Conservation (phyloP, 371 early-diverging fungal species). For the Mortierella sp. region DNA sequence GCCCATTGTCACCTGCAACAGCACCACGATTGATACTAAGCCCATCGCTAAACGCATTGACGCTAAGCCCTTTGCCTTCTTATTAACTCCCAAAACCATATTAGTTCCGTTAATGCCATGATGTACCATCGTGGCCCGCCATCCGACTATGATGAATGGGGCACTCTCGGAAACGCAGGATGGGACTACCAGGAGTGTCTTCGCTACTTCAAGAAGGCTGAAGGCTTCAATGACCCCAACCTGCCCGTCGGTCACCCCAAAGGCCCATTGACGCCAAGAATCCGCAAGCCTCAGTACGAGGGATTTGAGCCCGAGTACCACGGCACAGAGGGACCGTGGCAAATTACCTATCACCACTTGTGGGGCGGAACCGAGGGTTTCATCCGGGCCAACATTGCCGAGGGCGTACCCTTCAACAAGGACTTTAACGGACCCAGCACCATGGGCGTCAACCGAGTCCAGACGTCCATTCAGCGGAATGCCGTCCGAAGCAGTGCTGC, state of each 20-base stretch:
- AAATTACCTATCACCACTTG: constrained; percentile 41
- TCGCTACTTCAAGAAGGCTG: constrained; percentile 50
- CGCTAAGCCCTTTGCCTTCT: no score
- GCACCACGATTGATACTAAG: background rate
- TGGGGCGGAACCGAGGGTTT: constrained; percentile 24
- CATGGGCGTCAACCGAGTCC: constrained; percentile 41
- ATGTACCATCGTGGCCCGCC: constrained; percentile 56
- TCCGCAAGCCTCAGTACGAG: constrained; percentile 33
- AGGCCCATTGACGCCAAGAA: constrained; percentile 32
- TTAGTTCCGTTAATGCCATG: constrained; percentile 52
- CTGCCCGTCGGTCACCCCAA: constrained; percentile 38
- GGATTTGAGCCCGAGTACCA: constrained; percentile 46
- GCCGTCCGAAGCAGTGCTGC: constrained; percentile 48
- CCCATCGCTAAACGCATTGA: no score
- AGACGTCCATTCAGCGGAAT: constrained; percentile 49
- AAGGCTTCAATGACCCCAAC: constrained; percentile 37
- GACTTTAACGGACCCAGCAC: constrained; percentile 45
- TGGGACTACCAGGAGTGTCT: constrained; percentile 51
- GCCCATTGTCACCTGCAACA: background rate
- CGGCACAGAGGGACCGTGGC: constrained; percentile 45
- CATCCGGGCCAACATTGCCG: constrained; percentile 31
- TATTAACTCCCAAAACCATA: background rate
- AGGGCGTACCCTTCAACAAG: constrained; percentile 47
- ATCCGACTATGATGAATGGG: constrained; percentile 54
- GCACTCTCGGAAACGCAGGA: constrained; percentile 38